Base-by-base conservation (phyloP, 345 rosid species). In the Arabis alpina region DNA sequence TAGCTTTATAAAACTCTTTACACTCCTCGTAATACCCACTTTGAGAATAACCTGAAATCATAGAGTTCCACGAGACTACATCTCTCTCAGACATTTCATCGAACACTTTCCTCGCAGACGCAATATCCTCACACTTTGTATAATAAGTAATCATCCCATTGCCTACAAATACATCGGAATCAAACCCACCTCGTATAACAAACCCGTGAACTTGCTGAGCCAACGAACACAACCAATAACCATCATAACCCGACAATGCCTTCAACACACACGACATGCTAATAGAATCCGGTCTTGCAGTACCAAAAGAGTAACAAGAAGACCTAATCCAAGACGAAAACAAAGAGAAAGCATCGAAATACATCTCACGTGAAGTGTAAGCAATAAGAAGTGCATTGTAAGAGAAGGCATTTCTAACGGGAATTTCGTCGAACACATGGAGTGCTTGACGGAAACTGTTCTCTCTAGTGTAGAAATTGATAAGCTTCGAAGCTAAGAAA, bases 21-120 rank as follows among this genome's bases (percentile, higher is more conserved):
- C 96, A 88, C 37, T 87, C 90, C 19, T 77, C 82, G 63, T 80
- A 87, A 72, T 48, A 76, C 36, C 97, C 93, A 28, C 74, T 82
- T 42, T 88, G 97, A 34, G 97, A 87, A 58, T 88, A 93, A 16
- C 93, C 97, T 0, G 92, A 75, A 66, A 90, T 82, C 92, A 93
- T 87, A 4, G 96, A 90, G 66, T 90, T 93, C 96, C 98, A 93
- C 0, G 92, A 76, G 27, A 93, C 91, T 1, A 83, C 73, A 71
- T 90, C 98, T 83, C 87, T 87, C 10, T 79, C 69, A 34, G 57
- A 40, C 91, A 88, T 87, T 66, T 36, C 61, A 68, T 86, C 89
- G 53, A 93, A 93, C 80, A 88, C 42, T 47, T 58, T 82, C 82
- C 87, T 80, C 6, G 90, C 91, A 41, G 49, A 82, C 30, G 50